Base-by-base conservation (phyloP, 129 eudicot species). In the Flaveria robusta region DNA sequence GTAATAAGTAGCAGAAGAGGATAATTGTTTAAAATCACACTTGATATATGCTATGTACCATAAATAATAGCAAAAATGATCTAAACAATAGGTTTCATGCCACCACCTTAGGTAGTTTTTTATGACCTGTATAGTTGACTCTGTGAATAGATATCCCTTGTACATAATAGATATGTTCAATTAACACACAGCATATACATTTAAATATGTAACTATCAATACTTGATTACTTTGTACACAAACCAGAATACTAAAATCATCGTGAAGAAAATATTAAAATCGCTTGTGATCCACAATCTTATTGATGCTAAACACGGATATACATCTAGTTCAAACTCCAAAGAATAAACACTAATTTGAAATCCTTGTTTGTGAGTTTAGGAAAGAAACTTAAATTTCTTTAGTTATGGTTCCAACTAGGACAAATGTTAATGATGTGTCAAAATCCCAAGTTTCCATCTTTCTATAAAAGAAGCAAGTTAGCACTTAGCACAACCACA, bases 1-100 rank as follows among this genome's bases (percentile, higher is more conserved):
- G 62, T 18, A 69, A 16, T 56, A 37, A 20, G 29, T 41, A 62
- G 29, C 46, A 54, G 77, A 70, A 66, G n/a, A 66, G 58, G 27
- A 55, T 60, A 51, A 46, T 18, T 31, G 42, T 39, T 22, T 31
- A 1, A 12, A 24, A 63, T 63, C 52, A 68, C 41, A 41, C 56
- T 52, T 77, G 59, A 29, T n/a, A 67, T 56, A 67, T 22, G 42
- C 66, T 0, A 16, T 18, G 37, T 2, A 65, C 24, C 49, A 34
- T 9, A 55, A 62, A 26, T 27, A 56, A 16, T 14, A 27, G 43
- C 68, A 62, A 62, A 31, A 22, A 27, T 62, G 19, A 62, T 27
- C 20, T 27, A 27, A 15, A 62, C 6, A 14, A 62, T 59, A 62
- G 2, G 10, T 27, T 62, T 62, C 42, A 27, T 27, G 66, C 18